Conservation (phyloP, 2,329 filamentous ascomycete genomes). For the Aureobasidium melanogenum region DNA sequence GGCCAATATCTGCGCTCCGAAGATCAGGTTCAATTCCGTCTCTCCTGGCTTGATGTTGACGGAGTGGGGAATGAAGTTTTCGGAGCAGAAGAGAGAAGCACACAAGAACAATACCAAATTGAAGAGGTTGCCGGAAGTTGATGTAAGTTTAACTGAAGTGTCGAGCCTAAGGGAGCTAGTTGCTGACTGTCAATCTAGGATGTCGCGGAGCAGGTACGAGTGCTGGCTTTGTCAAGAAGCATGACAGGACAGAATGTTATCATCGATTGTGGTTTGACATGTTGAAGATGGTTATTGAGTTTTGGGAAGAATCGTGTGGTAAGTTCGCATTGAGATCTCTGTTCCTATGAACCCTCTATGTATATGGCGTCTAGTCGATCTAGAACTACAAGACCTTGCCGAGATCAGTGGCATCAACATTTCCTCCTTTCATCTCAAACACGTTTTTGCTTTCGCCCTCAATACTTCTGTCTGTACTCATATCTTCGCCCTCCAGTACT, state of each 20-base stretch:
- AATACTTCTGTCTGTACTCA: background rate
- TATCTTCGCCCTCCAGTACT: conserved; percentile 3
- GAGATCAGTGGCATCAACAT: background rate
- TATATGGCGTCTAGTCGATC: too few species aligned
- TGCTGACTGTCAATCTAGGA: conserved; percentile 30
- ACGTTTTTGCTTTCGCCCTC: background rate
- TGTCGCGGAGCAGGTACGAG: conserved; percentile 45
- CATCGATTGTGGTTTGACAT: conserved; percentile 37
- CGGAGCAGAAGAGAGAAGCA: conserved; percentile 35
- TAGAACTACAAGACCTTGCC: background rate
- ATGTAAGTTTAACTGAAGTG: conserved; percentile 26
- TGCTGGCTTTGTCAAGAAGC: conserved; percentile 40
- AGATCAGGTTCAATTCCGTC: conserved; percentile 51
- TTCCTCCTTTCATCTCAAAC: background rate
- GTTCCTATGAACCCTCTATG: too few species aligned
- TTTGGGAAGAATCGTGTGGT: too few species aligned
- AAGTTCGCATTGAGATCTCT: too few species aligned
- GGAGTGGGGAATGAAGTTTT: conserved; percentile 42
- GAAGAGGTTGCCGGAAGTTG: conserved; percentile 26
- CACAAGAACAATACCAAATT: conserved; percentile 19
- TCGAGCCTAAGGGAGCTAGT: background rate
- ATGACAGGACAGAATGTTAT: conserved; percentile 46
- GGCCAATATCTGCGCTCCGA: conserved; percentile 44
- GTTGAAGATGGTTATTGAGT: background rate
- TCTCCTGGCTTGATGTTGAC: conserved; percentile 42